Conservation (phyloP, 768 basidiomycete genomes). For the Serendipita sp. region DNA sequence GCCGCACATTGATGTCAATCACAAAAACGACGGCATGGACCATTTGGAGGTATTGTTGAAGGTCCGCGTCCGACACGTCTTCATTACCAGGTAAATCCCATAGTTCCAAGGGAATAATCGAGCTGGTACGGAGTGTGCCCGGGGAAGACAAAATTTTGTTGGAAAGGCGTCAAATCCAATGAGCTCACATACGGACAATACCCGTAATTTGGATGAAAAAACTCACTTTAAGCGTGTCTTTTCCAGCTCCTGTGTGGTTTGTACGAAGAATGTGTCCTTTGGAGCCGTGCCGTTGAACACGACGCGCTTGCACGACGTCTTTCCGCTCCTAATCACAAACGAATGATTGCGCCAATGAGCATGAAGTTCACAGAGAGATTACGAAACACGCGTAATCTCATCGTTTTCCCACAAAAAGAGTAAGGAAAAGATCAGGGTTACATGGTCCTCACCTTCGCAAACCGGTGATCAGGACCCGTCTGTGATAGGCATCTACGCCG, state of each 20-base stretch:
- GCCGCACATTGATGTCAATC: background rate
- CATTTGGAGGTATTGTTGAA: background rate
- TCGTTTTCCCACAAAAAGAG: no score
- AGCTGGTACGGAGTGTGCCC: no score
- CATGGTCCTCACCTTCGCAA: background rate
- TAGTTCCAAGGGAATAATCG: background rate
- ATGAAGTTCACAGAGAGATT: background rate
- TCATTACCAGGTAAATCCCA: slow-evolving; percentile 4
- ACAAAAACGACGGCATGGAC: background rate
- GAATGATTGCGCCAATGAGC: background rate
- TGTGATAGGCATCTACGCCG: background rate
- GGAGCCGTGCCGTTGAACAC: slow-evolving; percentile 2
- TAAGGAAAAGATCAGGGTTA: background rate
- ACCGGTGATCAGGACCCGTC: background rate
- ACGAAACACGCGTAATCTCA: no score
- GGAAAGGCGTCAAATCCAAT: background rate
- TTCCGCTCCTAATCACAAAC: background rate
- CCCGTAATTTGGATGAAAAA: background rate
- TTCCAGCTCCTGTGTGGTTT: background rate
- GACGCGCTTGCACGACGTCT: slow-evolving; percentile 1
- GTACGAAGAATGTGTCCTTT: slow-evolving; percentile 4
- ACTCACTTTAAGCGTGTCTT: background rate
- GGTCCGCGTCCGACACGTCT: background rate
- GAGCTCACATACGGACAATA: background rate
- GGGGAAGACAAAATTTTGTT: background rate